Percentiles rank a stretch among this genome's conserved stretches.
Evolutionary conservation across 345 rosid genomes (phyloP).

Genomic region (Euphorbia tirucalli): DNA sequence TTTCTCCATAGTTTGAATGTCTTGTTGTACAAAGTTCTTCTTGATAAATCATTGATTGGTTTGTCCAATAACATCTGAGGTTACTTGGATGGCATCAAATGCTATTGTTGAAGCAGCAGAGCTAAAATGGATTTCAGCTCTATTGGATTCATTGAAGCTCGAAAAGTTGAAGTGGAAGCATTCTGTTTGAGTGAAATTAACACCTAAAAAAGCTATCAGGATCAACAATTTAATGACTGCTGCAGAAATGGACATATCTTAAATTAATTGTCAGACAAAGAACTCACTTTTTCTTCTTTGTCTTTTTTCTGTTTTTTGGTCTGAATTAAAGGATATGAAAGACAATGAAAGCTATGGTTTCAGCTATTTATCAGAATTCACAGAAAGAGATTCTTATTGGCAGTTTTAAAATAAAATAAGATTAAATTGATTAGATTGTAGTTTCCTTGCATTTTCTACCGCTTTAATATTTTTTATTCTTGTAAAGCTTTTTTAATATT

Average conservation of each 20-base stretch:
- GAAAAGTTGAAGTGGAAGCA: not conserved
- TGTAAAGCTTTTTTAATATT: too few species aligned
- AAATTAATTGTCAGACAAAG: not conserved
- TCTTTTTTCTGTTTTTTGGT: too few species aligned
- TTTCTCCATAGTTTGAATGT: conserved; percentile 43
- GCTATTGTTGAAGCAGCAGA: not conserved
- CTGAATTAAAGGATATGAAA: too few species aligned
- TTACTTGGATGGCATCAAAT: conserved; percentile 51
- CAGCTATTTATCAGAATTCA: too few species aligned
- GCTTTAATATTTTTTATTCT: too few species aligned
- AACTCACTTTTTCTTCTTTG: not conserved
- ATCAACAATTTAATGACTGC: not conserved
- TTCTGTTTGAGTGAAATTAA: not conserved
- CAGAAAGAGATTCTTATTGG: not conserved
- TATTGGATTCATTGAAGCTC: not conserved
- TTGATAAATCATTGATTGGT: conserved; percentile 28
- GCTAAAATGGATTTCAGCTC: not conserved
- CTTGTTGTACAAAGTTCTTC: conserved; percentile 38
- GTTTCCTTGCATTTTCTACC: not conserved
- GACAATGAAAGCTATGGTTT: not conserved
- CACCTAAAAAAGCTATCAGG: not conserved
- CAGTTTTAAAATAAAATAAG: not conserved
- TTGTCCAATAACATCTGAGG: conserved; percentile 37
- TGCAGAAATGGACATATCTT: not conserved
- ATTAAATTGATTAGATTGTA: not conserved